Evolutionary conservation across 257 asterid species (phyloP).

Genomic region (Linaria vulgaris): DNA sequence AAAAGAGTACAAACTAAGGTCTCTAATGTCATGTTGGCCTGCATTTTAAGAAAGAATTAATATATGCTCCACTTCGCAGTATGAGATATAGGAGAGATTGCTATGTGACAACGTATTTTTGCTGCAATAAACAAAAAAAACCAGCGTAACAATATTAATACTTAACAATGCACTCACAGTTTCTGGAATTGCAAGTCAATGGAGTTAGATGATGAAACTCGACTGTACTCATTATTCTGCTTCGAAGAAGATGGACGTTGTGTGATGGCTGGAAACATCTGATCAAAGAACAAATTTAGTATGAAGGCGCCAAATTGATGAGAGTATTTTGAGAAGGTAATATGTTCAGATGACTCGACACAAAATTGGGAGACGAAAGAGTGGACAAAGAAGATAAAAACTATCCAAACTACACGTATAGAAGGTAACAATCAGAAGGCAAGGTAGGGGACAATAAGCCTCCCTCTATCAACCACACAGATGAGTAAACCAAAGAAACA

Average conservation of each 20-base stretch:
- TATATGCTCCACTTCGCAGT: slow-evolving; percentile 16
- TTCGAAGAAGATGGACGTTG: slow-evolving; percentile 48
- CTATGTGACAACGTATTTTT: background rate
- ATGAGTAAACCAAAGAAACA: slow-evolving; percentile 10
- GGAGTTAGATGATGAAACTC: slow-evolving; percentile 50
- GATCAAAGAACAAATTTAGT: slow-evolving; percentile 30
- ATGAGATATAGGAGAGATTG: background rate
- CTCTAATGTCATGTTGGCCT: background rate
- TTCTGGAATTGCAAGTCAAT: slow-evolving; percentile 63
- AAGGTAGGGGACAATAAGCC: background rate
- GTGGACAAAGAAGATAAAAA: background rate
- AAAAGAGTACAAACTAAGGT: background rate
- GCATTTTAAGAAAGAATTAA: slow-evolving; percentile 5
- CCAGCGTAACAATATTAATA: background rate
- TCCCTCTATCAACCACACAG: background rate
- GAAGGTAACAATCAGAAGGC: slow-evolving; percentile 5
- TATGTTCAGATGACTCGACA: slow-evolving; percentile 7
- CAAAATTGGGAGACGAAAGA: slow-evolving; percentile 7
- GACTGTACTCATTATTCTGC: slow-evolving; percentile 43
- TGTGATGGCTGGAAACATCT: slow-evolving; percentile 40
- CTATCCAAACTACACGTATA: slow-evolving; percentile 5
- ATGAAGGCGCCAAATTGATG: background rate
- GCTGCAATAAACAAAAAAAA: background rate
- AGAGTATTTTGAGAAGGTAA: background rate
- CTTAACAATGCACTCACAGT: slow-evolving; percentile 50